These are phyloP conservation scores for Cocos nucifera DNA, from an alignment of 176 grass and related monocot genomes.

Conservation along the genomic window DNA sequence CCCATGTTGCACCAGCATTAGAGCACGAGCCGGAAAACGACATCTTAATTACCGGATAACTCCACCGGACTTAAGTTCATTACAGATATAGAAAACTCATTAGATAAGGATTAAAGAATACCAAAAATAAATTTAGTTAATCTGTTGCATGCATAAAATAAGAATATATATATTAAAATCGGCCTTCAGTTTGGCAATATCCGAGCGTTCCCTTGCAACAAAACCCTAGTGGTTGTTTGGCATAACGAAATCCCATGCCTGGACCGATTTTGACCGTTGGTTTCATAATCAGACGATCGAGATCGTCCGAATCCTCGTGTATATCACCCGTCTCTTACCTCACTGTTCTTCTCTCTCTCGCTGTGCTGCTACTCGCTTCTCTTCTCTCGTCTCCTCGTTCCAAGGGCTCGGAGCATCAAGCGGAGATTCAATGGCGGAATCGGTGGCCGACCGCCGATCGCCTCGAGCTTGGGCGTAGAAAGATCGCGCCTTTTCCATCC, in stretches of 20 bases:
- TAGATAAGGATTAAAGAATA: no score
- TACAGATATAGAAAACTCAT: no score
- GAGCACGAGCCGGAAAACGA: no score
- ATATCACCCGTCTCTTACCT: neutral
- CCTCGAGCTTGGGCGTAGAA: neutral
- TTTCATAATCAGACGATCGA: neutral
- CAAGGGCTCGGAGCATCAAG: neutral
- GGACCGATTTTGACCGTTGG: neutral
- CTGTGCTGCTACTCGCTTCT: neutral
- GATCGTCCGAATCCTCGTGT: neutral
- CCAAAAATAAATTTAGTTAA: no score
- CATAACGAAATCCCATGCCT: neutral
- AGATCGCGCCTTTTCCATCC: neutral
- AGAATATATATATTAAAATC: no score
- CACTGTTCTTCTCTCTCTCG: no score
- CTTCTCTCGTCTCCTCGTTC: neutral
- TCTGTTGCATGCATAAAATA: no score
- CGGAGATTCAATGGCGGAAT: neutral
- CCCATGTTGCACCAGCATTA: no score
- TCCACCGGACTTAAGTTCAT: no score
- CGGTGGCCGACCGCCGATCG: neutral
- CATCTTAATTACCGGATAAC: no score
- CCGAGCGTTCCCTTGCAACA: neutral
- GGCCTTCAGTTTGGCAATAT: no score
- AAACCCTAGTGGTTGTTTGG: slow-evolving; percentile 2